Conservation (phyloP, 2,329 filamentous ascomycete genomes). For the Orbilia javanica region DNA sequence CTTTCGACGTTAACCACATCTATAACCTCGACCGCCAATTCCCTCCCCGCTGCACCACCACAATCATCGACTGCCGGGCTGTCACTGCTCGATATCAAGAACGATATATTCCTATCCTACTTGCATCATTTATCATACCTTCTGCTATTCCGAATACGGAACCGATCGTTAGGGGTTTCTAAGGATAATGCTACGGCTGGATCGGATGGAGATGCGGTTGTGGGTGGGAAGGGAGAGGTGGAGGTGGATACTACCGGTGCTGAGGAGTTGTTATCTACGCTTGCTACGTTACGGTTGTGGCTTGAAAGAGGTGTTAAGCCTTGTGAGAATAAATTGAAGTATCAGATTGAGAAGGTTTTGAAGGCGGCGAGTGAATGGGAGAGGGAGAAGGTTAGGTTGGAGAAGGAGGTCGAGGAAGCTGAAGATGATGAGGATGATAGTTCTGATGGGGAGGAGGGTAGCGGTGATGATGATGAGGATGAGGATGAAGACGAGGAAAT, state of each 20-base stretch:
- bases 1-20: conserved; percentile 50
- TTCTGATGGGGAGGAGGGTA: conserved; percentile 62
- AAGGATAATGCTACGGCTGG: not conserved
- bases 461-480: conserved; percentile 59
- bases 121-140: conserved; percentile 93
- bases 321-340: conserved; percentile 88
- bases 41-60: conserved; percentile 71
- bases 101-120: conserved; percentile 96
- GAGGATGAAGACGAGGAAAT: conserved; percentile 27
- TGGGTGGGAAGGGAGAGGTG: conserved; percentile 59
- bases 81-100: conserved; percentile 94
- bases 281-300: conserved; percentile 92
- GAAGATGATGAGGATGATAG: conserved; percentile 64
- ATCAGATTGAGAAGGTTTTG: conserved; percentile 95
- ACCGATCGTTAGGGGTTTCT: conserved; percentile 28
- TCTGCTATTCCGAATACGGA: conserved; percentile 82
- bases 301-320: conserved; percentile 92
- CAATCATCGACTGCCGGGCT: conserved; percentile 80
- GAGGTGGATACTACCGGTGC: conserved; percentile 66
- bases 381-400: conserved; percentile 65
- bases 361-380: conserved; percentile 83
- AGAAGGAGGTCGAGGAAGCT: conserved; percentile 60
- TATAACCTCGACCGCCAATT: conserved; percentile 29
- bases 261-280: conserved; percentile 81
- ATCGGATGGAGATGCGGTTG: conserved; percentile 63